phyloP scores from a whole-genome alignment of 2,329 filamentous ascomycete genomes.

The Aureobasidium sp. region DNA sequence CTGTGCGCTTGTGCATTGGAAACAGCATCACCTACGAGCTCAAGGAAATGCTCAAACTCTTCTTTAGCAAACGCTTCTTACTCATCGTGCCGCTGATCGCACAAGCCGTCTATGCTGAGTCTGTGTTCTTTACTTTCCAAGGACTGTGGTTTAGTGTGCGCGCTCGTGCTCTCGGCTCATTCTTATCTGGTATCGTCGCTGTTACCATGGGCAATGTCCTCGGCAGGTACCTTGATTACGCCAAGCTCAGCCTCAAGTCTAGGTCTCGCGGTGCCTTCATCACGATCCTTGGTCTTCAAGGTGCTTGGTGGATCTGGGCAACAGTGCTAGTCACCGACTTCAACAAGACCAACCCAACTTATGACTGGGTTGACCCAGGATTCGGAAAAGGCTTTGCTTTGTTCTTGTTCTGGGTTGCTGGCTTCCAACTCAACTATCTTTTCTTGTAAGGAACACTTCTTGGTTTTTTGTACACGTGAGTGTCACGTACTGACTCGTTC shows the following conservation, averaged over 20 bases:
- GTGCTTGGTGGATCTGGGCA: conserved; percentile 65
- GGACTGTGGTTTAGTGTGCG: conserved; percentile 61
- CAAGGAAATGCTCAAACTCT: conserved; percentile 48
- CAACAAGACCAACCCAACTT: conserved; percentile 46
- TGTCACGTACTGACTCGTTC: not conserved
- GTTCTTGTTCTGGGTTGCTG: conserved; percentile 57
- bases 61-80: conserved; percentile 53
- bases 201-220: conserved; percentile 57
- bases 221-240: conserved; percentile 56
- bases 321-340: conserved; percentile 57
- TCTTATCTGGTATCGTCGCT: conserved; percentile 59
- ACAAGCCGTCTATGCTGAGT: conserved; percentile 61
- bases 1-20: conserved; percentile 50
- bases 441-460: conserved; percentile 44
- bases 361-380: conserved; percentile 55
- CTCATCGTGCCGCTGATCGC: conserved; percentile 59
- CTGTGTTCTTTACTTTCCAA: conserved; percentile 59
- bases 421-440: conserved; percentile 67
- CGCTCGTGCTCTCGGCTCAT: conserved; percentile 59
- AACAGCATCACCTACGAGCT: conserved; percentile 51
- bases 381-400: conserved; percentile 60
- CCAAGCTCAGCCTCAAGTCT: conserved; percentile 42
- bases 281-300: conserved; percentile 48
- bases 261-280: conserved; percentile 49
- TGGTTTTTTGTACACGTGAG: not conserved